phyloP scores from a whole-genome alignment of 805 yeast species.

The Myxozyma neglecta region DNA sequence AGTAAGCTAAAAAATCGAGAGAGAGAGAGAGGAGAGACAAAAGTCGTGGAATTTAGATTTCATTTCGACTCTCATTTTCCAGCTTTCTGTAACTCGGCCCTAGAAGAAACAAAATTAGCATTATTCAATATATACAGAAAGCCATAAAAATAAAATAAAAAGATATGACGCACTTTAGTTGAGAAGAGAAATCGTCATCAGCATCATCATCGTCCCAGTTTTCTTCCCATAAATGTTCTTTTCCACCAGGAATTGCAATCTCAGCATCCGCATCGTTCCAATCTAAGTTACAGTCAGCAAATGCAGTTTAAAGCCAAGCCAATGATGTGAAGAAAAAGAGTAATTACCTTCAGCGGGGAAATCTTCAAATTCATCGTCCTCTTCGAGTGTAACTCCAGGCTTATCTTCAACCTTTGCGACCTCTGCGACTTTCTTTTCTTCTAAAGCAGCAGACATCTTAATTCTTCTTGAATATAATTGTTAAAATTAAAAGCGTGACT shows the following conservation, averaged over 20 bases:
- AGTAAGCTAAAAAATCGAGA: too few species aligned
- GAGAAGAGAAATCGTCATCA: slow-evolving; percentile 81
- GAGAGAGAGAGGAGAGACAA: not conserved
- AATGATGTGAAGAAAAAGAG: not conserved
- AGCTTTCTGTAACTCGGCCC: slow-evolving; percentile 9
- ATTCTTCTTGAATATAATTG: not conserved
- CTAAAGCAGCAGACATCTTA: not conserved
- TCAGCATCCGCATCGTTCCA: slow-evolving; percentile 67
- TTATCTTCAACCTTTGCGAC: slow-evolving; percentile 13
- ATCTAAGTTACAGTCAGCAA: slow-evolving; percentile 39
- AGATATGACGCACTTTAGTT: slow-evolving; percentile 50
- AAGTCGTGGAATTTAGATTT: not conserved
- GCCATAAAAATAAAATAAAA: not conserved
- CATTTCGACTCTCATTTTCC: not conserved
- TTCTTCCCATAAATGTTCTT: slow-evolving; percentile 84
- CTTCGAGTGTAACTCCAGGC: slow-evolving; percentile 72
- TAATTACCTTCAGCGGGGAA: slow-evolving; percentile 74
- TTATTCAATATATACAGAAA: not conserved
- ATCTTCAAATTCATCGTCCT: slow-evolving; percentile 96
- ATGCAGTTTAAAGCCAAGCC: not conserved
- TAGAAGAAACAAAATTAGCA: not conserved
- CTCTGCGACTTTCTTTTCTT: slow-evolving; percentile 1
- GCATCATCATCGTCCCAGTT: slow-evolving; percentile 94
- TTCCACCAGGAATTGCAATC: slow-evolving; percentile 45
- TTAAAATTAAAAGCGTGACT: not conserved